phyloP scores from a whole-genome alignment of 768 basidiomycete genomes.

The Candolleomyces efflorescens region DNA sequence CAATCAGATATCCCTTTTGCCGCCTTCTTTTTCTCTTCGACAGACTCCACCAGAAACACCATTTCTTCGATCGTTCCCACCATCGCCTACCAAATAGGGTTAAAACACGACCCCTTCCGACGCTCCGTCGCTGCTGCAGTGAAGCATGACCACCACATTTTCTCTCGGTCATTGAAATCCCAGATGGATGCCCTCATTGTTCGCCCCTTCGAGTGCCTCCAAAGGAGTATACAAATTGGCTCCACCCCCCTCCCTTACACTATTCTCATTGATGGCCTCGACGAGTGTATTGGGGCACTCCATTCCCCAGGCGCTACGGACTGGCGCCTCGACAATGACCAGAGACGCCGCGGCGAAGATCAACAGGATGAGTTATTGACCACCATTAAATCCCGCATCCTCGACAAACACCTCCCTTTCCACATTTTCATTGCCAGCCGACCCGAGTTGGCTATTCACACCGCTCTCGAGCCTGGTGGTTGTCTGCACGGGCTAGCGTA shows the following conservation, averaged over 20 bases:
- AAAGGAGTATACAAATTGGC: background rate
- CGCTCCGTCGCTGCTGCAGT: background rate
- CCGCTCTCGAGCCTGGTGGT: background rate
- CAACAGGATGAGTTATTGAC: background rate
- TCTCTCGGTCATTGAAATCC: background rate
- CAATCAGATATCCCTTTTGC: background rate
- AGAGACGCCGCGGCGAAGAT: background rate
- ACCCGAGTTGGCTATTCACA: background rate
- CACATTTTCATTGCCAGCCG: conserved; percentile 1
- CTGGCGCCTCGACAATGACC: no score
- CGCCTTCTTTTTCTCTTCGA: conserved; percentile 1
- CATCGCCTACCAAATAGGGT: conserved; percentile 1
- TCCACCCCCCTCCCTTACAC: background rate
- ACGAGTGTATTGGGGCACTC: background rate
- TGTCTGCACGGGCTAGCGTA: background rate
- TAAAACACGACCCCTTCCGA: background rate
- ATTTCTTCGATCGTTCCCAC: background rate
- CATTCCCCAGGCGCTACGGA: no score
- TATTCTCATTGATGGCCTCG: conserved; percentile 4
- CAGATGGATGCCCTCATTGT: background rate
- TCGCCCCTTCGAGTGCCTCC: background rate
- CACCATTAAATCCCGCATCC: background rate
- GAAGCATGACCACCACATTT: background rate
- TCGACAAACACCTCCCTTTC: background rate
- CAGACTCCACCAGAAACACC: background rate